Base-by-base conservation (phyloP, 805 yeast genomes). In the Saturnispora ahearnii region DNA sequence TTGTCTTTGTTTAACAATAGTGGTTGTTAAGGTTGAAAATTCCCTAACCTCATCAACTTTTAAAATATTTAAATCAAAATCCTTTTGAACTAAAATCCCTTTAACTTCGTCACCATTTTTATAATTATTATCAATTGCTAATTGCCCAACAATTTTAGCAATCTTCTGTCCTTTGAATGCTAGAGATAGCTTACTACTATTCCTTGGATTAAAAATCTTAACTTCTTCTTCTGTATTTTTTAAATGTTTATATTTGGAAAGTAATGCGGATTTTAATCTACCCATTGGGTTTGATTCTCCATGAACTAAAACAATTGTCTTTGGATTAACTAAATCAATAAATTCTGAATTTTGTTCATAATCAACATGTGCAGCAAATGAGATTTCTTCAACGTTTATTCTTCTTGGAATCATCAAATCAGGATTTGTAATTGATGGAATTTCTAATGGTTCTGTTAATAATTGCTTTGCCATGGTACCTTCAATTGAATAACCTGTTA, bases 201-300 rank as follows among this genome's bases (percentile, higher is more conserved):
- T 91, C 60, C 87, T 77, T 5, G 99, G 99, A 56, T 88, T 91
- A 68, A 79, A 91, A 3, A 93, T 95, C 57, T 81, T 86, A 10
- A 90, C 90, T 63, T 93, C 98, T 45, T 86, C 80, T 15, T 86
- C 93, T 0, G 97, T 87, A 7, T 87, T 88, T 62, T 83, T 88
- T 47, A 85, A 72, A 45, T 81, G 77, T 2, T 88, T 76, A 61
- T 91, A 93, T 65, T 88, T 89, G 42, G 96, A 87, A 54, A 90
- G 68, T 37, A 93, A 71, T 0, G 99, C 98, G 28, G 96, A 86
- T 65, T 93, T 93, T 50, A 93, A 69, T 63, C 99, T 81, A 51
- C 98, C 99, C 98, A 93, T 93, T n/a, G 96, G 96, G 59, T 87
- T 89, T 2, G 93, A 81, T 61, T 93, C 99, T 11, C 99, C 99